Evolutionary conservation across 148 eudicot genomes (phyloP).

Genomic region (Amaranthus hypochondriacus): DNA sequence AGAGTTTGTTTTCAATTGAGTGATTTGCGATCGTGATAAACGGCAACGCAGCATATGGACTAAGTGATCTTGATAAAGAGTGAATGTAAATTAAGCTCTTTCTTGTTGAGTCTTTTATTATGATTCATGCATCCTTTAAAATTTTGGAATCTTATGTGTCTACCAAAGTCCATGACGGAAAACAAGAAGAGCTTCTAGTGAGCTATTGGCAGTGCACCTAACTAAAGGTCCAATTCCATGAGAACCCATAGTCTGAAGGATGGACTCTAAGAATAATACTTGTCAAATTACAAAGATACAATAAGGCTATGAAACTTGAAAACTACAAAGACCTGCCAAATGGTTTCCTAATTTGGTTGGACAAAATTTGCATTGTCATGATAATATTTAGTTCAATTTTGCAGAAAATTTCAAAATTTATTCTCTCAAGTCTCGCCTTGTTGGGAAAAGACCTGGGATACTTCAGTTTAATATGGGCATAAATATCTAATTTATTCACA

Average conservation of each 20-base stretch:
- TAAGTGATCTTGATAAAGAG: too few relatives aligned
- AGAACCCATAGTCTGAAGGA: background rate
- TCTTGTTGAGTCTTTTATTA: too few relatives aligned
- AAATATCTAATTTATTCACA: constrained; percentile 26
- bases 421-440: background rate
- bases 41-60: too few relatives aligned
- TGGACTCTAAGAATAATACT: background rate
- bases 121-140: too few relatives aligned
- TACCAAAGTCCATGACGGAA: background rate
- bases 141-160: too few relatives aligned
- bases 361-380: background rate
- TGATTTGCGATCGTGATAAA: too few relatives aligned
- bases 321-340: background rate
- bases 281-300: background rate
- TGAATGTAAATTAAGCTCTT: too few relatives aligned
- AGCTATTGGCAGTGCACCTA: background rate
- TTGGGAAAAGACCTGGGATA: background rate
- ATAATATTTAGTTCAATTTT: background rate
- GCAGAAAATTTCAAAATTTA: background rate
- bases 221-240: too few relatives aligned
- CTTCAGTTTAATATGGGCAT: background rate
- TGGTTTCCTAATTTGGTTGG: background rate
- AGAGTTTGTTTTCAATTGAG: too few relatives aligned
- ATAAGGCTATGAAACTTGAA: background rate
- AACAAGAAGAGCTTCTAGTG: background rate